phyloP scores from a whole-genome alignment of 768 basidiomycete species.

The Lactifluus piperatus region DNA sequence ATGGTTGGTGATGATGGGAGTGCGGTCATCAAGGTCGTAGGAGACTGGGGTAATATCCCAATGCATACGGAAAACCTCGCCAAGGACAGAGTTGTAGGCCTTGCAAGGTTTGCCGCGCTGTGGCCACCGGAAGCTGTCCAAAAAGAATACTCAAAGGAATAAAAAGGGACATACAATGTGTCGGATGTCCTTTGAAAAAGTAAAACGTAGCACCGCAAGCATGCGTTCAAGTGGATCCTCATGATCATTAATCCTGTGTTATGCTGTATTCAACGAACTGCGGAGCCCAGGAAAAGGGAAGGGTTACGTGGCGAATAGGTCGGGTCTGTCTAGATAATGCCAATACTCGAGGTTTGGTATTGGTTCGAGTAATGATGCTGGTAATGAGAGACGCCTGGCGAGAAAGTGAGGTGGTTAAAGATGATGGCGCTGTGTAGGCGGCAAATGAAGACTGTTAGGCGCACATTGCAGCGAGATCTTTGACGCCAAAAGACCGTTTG shows the following conservation, averaged over 20 bases:
- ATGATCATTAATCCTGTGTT: conserved; percentile 78
- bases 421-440: not conserved
- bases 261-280: not conserved
- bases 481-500: conserved; percentile 87
- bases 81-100: conserved; percentile 82
- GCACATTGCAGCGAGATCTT: conserved; percentile 94
- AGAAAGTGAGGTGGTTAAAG: not conserved
- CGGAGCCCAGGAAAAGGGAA: not conserved
- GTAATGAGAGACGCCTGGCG: conserved; percentile 79
- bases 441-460: not conserved
- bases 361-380: conserved; percentile 88
- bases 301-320: conserved; percentile 82
- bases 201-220: conserved; percentile 83
- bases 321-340: conserved; percentile 88
- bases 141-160: conserved; percentile 1
- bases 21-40: conserved; percentile 39
- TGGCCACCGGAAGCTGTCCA: no score
- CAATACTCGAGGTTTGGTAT: conserved; percentile 96
- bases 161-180: conserved; percentile 55
- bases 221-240: conserved; percentile 91
- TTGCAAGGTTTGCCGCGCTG: conserved; percentile 91
- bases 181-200: conserved; percentile 91
- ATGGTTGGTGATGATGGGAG: conserved; percentile 39
- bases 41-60: conserved; percentile 69
- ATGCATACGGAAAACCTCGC: conserved; percentile 83